Evolutionary conservation across 2,329 filamentous ascomycete genomes (phyloP).

Genomic region (Ceratocystis eucalypticola): DNA sequence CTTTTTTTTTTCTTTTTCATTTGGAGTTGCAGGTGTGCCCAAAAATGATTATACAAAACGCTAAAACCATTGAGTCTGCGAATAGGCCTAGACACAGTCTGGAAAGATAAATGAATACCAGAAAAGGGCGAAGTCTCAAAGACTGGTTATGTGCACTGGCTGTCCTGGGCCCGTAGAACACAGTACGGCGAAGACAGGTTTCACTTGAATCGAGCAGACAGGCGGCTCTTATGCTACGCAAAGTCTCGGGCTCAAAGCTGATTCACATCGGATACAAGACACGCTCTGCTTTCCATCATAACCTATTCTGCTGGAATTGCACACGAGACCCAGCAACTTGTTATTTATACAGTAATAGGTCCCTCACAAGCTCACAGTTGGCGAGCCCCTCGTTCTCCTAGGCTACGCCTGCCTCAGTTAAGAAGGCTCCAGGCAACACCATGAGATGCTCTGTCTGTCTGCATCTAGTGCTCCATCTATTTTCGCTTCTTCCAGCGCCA

Average conservation of each 20-base stretch:
- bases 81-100: background rate
- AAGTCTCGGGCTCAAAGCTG: background rate
- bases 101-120: background rate
- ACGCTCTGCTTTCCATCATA: background rate
- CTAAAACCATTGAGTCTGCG: background rate
- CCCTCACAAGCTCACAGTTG: background rate
- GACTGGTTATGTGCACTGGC: background rate
- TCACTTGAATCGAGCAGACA: background rate
- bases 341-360: background rate
- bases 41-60: background rate
- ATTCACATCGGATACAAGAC: background rate
- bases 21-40: background rate
- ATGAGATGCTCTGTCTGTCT: background rate
- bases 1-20: background rate
- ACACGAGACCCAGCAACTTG: background rate
- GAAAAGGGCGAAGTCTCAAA: background rate
- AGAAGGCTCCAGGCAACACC: background rate
- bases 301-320: background rate
- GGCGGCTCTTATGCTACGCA: background rate
- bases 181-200: background rate
- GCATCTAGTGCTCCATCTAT: constrained; percentile 1
- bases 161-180: background rate
- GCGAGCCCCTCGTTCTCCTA: background rate
- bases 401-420: background rate
- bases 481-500: constrained; percentile 15